Evolutionary conservation across 1,284 basidiomycete genomes (phyloP), one percentile per base, ranked within the genome.

Genomic region (Clitocybe nebularis): DNA sequence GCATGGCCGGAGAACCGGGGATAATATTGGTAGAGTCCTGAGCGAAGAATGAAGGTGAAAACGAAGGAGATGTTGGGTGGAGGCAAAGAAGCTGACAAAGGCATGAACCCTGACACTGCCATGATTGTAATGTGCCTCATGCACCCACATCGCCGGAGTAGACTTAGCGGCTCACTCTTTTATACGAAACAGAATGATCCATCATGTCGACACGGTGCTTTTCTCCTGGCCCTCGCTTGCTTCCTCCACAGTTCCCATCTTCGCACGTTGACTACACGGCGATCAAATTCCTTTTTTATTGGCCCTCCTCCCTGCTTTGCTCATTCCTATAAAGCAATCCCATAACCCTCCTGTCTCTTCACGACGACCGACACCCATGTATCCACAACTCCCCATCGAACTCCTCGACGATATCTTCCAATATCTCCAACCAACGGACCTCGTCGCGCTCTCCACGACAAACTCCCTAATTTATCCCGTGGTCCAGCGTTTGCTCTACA

Each of bases 401-500:
- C 71, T 82, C 51, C 48, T 80, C 48, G 69, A 77, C 60, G 51
- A 56, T 54, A 55, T 83, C 54, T 67, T 64, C 45, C 48, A 57
- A 21, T 53, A 59, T 42, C 63, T 77, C 41, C 41, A 56, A n/a
- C 20, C 45, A 6, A 6, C 38, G 3, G 66, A 74, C 53, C 73
- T 83, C 45, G 56, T 63, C 33, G 56, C 68, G 11, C 62, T 83
- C 48, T 69, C 81, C 3, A 62, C 55, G 16, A 66, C 74, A n/a
- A 66, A 51, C 49, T 55, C 68, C 5, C 47, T 56, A 24, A 53
- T 82, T 52, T 63, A 64, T 49, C 63, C 63, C 39, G 59, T 75
- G 50, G 79, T 79, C 1, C 77, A 75, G 44, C 75, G 77, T 45
- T 57, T 69, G 33, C 78, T 88, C 58, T 88, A 83, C 61, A 71